Percentiles rank a stretch among this genome's conserved stretches.
Evolutionary conservation across 345 rosid species (phyloP).

Genomic region (Kernera saxatilis): DNA sequence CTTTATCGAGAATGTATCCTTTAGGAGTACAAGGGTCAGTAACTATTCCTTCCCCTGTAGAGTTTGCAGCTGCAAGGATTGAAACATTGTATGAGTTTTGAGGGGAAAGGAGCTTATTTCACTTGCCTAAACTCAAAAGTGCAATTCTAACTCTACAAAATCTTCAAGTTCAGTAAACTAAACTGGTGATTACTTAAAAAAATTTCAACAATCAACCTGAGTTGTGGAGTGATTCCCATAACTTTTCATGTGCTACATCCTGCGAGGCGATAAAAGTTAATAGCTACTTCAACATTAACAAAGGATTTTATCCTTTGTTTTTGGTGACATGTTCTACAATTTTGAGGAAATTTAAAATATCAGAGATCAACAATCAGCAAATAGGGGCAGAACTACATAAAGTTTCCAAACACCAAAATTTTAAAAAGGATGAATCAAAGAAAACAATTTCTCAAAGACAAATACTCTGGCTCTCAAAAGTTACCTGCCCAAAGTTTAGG

Average conservation of each 20-base stretch:
- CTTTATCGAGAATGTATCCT: conserved; percentile 42
- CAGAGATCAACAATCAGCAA: background rate
- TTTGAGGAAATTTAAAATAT: background rate
- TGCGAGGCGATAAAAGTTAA: conserved; percentile 34
- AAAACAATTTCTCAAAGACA: background rate
- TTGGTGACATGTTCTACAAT: background rate
- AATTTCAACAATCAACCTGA: conserved; percentile 33
- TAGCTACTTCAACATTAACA: conserved; percentile 2
- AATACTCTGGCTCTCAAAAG: background rate
- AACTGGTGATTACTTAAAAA: background rate
- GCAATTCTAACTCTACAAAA: background rate
- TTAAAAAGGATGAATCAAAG: background rate
- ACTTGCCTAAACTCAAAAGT: background rate
- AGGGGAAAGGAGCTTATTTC: background rate
- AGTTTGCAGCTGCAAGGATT: conserved; percentile 41
- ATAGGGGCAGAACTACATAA: background rate
- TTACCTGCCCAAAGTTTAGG: conserved; percentile 94
- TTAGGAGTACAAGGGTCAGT: conserved; percentile 85
- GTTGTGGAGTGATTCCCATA: conserved; percentile 48
- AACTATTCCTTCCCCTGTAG: conserved; percentile 31
- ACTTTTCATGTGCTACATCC: conserved; percentile 70
- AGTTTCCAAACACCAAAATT: background rate
- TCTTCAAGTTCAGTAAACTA: background rate
- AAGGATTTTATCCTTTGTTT: background rate
- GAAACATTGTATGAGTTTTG: background rate